Evolutionary conservation across 2,329 filamentous ascomycete genomes (phyloP).

Genomic region (Torrubiellomyces zombiae): DNA sequence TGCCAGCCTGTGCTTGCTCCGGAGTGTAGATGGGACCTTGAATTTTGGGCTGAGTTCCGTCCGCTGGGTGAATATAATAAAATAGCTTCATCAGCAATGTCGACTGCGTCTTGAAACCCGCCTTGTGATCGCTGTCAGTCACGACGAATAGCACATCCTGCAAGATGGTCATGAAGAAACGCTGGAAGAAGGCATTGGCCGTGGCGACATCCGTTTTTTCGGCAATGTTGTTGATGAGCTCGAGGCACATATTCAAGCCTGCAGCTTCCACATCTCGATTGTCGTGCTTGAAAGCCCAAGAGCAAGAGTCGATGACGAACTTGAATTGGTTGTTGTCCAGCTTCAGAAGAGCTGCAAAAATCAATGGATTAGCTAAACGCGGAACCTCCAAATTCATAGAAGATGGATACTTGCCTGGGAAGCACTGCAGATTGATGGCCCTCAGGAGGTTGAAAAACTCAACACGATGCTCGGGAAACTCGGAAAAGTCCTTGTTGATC

Average conservation of each 20-base stretch:
- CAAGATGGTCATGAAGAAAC: conserved; percentile 87
- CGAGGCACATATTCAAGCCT: conserved; percentile 93
- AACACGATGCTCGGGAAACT: conserved; percentile 97
- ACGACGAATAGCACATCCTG: conserved; percentile 98
- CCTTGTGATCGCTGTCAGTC: conserved; percentile 95
- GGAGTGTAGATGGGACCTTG: conserved; percentile 77
- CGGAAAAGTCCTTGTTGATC: conserved; percentile 99
- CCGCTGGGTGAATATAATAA: conserved; percentile 70
- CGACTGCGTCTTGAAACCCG: conserved; percentile 95
- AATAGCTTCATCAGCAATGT: conserved; percentile 90
- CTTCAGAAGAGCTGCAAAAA: conserved; percentile 54
- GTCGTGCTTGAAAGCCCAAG: conserved; percentile 99
- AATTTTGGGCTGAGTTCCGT: conserved; percentile 61
- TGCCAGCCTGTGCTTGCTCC: conserved; percentile 70
- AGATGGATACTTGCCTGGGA: conserved; percentile 42
- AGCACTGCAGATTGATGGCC: conserved; percentile 93
- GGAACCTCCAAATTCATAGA: background rate
- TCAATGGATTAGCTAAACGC: conserved; percentile 4
- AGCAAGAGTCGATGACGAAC: conserved; percentile 96
- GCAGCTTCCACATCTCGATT: conserved; percentile 95
- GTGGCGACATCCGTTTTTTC: conserved; percentile 77
- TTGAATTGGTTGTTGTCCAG: conserved; percentile 96
- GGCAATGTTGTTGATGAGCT: conserved; percentile 93
- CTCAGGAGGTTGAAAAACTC: conserved; percentile 97
- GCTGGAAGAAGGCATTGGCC: conserved; percentile 91